phyloP scores from a whole-genome alignment of 2,329 filamentous ascomycete species.

The Tympanopsis confertula region DNA sequence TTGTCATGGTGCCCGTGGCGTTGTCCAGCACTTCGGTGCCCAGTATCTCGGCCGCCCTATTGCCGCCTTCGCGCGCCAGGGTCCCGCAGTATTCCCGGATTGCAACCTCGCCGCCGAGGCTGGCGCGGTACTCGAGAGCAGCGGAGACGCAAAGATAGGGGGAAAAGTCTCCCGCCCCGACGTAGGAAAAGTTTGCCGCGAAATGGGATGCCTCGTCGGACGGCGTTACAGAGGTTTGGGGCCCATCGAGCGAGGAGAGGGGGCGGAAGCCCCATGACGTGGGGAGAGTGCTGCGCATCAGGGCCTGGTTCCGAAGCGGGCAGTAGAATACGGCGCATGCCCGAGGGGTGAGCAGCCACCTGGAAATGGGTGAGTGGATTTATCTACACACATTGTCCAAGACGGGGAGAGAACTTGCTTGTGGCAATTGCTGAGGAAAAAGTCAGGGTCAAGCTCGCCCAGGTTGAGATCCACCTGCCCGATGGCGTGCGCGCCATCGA shows the following conservation, averaged over 20 bases:
- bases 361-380: slow-evolving; percentile 11
- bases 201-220: slow-evolving; percentile 34
- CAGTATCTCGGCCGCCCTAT: slow-evolving; percentile 40
- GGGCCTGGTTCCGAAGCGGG: slow-evolving; percentile 49
- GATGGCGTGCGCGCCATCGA: slow-evolving; percentile 63
- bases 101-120: slow-evolving; percentile 52
- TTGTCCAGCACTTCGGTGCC: slow-evolving; percentile 63
- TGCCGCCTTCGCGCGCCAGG: slow-evolving; percentile 42
- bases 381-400: background rate
- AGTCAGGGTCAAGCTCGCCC: slow-evolving; percentile 48
- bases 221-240: slow-evolving; percentile 1
- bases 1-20: slow-evolving; percentile 38
- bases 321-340: slow-evolving; percentile 62
- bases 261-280: slow-evolving; percentile 58
- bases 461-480: slow-evolving; percentile 60
- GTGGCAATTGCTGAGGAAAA: slow-evolving; percentile 62
- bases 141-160: slow-evolving; percentile 51
- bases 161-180: slow-evolving; percentile 53
- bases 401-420: slow-evolving; percentile 27
- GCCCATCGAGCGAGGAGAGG: slow-evolving; percentile 11
- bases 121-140: slow-evolving; percentile 50
- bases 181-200: slow-evolving; percentile 50
- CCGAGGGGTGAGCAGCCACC: slow-evolving; percentile 62
- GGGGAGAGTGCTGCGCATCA: slow-evolving; percentile 56
- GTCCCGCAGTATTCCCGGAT: slow-evolving; percentile 45